Base-by-base conservation (phyloP, 1,139 yeast species). In the Eremothecium gossypii region DNA sequence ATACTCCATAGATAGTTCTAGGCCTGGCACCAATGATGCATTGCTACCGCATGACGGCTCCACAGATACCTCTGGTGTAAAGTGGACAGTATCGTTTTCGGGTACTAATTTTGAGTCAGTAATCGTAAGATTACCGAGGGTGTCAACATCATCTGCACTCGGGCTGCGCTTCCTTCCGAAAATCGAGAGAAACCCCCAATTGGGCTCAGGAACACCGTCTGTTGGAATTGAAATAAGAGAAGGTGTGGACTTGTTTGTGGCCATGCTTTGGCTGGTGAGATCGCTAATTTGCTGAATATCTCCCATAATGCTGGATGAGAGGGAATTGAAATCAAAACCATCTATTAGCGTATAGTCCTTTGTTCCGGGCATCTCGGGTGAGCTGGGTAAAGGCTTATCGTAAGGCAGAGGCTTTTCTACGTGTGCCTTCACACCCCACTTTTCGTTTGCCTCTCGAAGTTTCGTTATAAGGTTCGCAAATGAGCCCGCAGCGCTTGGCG, bases 401-500 rank as follows among this genome's bases (percentile, higher is more conserved):
- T 50, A 50, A n/a, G 37, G 11, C 13, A 9, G n/a, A 12, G 40
- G 41, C 26, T 32, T 43, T 6, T 17, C 23, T 17, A 17, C 23
- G 7, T 46, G 46, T 9, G 44, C 41, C 11, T 40, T 36, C 17
- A 49, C 45, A 7, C 54, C 54, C 55, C 55, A 52, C 28, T 41
- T 44, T 23, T 39, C 41, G 31, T 52, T 52, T 5, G 50, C 54
- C n/a, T 45, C 43, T 31, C 46, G 46, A 11, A 51, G 37, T 36
- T 41, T 51, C 14, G 40, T 40, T 14, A 41, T 13, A n/a, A 45
- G 31, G 27, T 49, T 39, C 28, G 45, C 43, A 17, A 13, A 13
- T n/a, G 17, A 10, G 7, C 36, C 33, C 10, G 42, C 41, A 8
- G 33, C 41, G 12, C 29, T 36, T 31, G 29, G 39, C 8, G 44